Conservation (phyloP, 2,329 filamentous ascomycete genomes). For the Colletotrichum orbiculare region DNA sequence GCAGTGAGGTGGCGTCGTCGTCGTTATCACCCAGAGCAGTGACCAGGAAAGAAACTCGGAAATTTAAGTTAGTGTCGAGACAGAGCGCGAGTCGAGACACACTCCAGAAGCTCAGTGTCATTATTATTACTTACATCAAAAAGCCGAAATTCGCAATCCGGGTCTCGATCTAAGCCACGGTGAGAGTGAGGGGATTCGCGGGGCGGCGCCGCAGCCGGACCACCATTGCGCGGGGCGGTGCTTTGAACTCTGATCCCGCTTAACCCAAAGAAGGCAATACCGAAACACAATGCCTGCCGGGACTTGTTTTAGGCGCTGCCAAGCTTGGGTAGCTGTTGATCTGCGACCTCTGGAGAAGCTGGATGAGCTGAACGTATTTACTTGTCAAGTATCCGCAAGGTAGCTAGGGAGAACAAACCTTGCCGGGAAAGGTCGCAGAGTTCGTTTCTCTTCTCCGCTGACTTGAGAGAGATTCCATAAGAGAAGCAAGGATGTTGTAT, state of each 20-base stretch:
- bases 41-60: neutral
- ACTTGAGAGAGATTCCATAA: too few species aligned
- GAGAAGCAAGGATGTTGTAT: too few species aligned
- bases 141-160: neutral
- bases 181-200: constrained; percentile 10
- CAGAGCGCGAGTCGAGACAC: too few species aligned
- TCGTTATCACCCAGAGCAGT: too few species aligned
- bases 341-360: neutral
- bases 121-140: neutral
- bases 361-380: too few species aligned
- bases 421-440: too few species aligned
- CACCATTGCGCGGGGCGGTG: too few species aligned
- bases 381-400: too few species aligned
- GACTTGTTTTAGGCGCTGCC: neutral
- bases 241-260: neutral
- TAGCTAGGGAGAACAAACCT: too few species aligned
- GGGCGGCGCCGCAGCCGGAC: neutral
- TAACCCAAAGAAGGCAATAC: constrained; percentile 8
- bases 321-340: neutral
- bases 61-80: neutral
- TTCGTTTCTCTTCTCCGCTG: too few species aligned
- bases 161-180: neutral
- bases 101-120: too few species aligned
- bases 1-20: too few species aligned
- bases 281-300: neutral